These are phyloP conservation scores for Isatis tinctoria DNA, from an alignment of 345 rosid genomes.

Conservation along the genomic window DNA sequence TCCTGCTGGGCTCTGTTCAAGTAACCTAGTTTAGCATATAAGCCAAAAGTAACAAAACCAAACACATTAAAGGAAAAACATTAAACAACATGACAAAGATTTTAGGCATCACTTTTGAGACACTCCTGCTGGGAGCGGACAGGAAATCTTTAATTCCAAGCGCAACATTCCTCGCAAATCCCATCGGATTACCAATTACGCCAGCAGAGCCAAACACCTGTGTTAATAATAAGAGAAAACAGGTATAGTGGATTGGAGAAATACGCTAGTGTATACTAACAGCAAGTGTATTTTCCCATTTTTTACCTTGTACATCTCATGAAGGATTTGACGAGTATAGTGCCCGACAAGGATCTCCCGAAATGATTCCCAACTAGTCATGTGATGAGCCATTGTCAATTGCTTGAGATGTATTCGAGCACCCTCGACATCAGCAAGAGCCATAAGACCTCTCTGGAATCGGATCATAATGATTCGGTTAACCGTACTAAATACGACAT, in stretches of 20 bases:
- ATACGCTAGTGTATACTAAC: background rate
- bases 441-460: slow-evolving; percentile 88
- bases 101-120: slow-evolving; percentile 56
- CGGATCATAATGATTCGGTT: slow-evolving; percentile 13
- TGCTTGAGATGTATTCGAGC: slow-evolving; percentile 83
- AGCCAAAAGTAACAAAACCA: background rate
- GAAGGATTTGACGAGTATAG: slow-evolving; percentile 80
- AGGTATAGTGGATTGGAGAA: background rate
- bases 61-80: background rate
- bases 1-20: slow-evolving; percentile 76
- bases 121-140: slow-evolving; percentile 76
- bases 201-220: slow-evolving; percentile 99
- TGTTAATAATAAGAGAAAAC: slow-evolving; percentile 24
- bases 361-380: slow-evolving; percentile 93
- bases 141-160: slow-evolving; percentile 87
- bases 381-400: slow-evolving; percentile 73
- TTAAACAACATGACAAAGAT: background rate
- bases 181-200: slow-evolving; percentile 95
- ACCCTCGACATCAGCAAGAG: slow-evolving; percentile 94
- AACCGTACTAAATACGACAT: background rate
- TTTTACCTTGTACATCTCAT: slow-evolving; percentile 94
- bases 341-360: slow-evolving; percentile 83
- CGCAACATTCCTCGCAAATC: slow-evolving; percentile 87
- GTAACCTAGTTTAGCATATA: slow-evolving; percentile 19
- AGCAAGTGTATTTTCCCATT: background rate